phyloP scores from a whole-genome alignment of 1,139 yeast genomes.

The Taphrina communis region DNA sequence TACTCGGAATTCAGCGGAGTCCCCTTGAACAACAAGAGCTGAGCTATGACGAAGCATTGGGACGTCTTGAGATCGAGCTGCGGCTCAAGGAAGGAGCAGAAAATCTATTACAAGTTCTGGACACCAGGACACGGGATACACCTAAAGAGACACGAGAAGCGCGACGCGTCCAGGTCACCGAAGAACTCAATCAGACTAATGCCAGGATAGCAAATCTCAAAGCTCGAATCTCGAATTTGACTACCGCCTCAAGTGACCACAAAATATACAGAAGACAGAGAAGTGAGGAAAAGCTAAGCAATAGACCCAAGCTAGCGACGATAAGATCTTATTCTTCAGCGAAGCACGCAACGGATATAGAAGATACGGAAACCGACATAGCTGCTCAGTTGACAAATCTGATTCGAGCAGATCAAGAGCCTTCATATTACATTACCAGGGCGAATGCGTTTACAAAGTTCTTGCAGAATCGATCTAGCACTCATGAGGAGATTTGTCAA shows the following conservation, averaged over 20 bases:
- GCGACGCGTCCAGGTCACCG: constrained; percentile 49
- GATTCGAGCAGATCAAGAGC: constrained; percentile 2
- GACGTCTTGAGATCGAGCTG: constrained; percentile 53
- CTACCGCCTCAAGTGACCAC: background rate
- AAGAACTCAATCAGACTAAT: constrained; percentile 54
- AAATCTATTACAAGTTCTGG: constrained; percentile 52
- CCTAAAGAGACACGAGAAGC: constrained; percentile 49
- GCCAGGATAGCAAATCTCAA: constrained; percentile 51
- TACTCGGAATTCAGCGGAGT: background rate
- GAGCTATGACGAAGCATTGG: constrained; percentile 21
- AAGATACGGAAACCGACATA: background rate
- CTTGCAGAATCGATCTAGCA: constrained; percentile 51
- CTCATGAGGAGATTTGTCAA: background rate
- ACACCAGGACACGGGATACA: constrained; percentile 45
- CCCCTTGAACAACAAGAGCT: constrained; percentile 17
- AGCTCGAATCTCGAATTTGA: constrained; percentile 49
- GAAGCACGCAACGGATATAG: background rate
- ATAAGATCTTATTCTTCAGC: constrained; percentile 24
- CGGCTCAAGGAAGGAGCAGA: constrained; percentile 55
- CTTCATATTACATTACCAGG: constrained; percentile 56
- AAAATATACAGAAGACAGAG: constrained; percentile 23
- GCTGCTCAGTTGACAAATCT: background rate
- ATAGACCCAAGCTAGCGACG: constrained; percentile 32
- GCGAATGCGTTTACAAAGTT: constrained; percentile 69
- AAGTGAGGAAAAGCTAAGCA: constrained; percentile 18